Evolutionary conservation across 176 grass and related monocot species (phyloP), one percentile per base, ranked within the genome.

Genomic region (Aegilops longissima): DNA sequence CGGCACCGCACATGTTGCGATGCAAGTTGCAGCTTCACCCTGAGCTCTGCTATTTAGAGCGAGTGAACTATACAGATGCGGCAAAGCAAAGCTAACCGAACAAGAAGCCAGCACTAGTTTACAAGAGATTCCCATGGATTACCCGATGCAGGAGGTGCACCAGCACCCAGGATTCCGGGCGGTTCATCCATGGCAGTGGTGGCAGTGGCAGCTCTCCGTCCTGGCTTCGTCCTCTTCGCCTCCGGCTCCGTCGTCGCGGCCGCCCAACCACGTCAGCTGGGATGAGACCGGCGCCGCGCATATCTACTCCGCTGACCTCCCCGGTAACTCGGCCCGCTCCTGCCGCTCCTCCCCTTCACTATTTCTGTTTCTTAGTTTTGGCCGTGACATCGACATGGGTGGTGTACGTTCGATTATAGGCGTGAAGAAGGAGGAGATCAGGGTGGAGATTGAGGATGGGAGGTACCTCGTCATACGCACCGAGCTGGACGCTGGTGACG

Each of bases 401-500:
- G 54, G 21, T 81, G 45, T 71, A 24, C 6, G 9, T 52, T 75
- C 51, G 51, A 49, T 51, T 9, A 93, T 38, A 44, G 89, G 95
- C 30, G 51, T 92, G 80, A 93, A 83, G 56, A 93, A 92, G 80
- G 91, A 98, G 82, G 93, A 95, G 67, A 93, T 98, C 38, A 92
- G 81, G 76, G 89, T 98, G 54, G 93, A 98, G 86, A 87, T 95
- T 69, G 93, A 98, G 87, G 91, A 90, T 82, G 87, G 87, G 13
- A 82, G 12, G 72, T 98, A 98, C 91, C 79, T 98, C 80, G 73
- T 89, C 66, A 95, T 98, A 66, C 87, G 93, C 78, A 95, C 93
- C 23, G 93, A 98, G 76, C 29, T 84, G 8, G 88, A 6, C 16
- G 68, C 18, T 27, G 73, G n/a, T 7, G 56, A 35, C 12, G 42